A percentile compares a stretch with the other conserved stretches of the same genome.
Conservation (phyloP, 495 filamentous ascomycete species). For the Penicillium bialowiezense region DNA sequence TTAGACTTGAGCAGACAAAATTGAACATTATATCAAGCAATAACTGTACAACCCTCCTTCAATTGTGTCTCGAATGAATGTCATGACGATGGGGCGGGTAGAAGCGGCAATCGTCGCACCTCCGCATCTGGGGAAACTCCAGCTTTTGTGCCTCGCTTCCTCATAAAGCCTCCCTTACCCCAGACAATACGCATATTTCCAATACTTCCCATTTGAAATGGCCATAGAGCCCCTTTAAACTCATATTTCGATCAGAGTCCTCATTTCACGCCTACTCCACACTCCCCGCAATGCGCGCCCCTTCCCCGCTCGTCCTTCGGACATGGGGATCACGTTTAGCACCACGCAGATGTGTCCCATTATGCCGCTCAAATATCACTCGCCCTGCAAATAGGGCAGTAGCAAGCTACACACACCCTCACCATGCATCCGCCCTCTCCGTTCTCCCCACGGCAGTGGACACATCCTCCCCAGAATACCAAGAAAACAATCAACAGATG, state of each 20-base stretch:
- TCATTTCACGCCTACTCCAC: slow-evolving; percentile 4
- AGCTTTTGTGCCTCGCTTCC: slow-evolving; percentile 13
- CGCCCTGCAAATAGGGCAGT: slow-evolving; percentile 19
- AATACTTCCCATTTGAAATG: background rate
- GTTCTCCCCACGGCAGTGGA: slow-evolving; percentile 74
- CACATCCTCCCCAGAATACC: slow-evolving; percentile 70
- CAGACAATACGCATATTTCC: background rate
- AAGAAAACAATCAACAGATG: slow-evolving; percentile 80
- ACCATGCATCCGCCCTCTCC: slow-evolving; percentile 75
- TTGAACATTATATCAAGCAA: too few relatives aligned
- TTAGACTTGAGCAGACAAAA: too few relatives aligned
- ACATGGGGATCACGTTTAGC: slow-evolving; percentile 27
- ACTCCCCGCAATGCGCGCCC: slow-evolving; percentile 38
- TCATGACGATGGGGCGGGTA: slow-evolving; percentile 30
- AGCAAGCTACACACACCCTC: slow-evolving; percentile 62
- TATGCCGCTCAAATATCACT: slow-evolving; percentile 2
- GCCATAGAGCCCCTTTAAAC: background rate
- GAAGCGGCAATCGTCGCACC: slow-evolving; percentile 40
- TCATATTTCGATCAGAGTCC: background rate
- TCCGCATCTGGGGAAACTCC: slow-evolving; percentile 35
- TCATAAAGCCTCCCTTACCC: background rate
- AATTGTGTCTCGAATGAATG: background rate
- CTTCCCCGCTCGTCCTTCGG: slow-evolving; percentile 36
- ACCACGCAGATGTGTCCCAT: slow-evolving; percentile 10
- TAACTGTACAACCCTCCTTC: too few relatives aligned